Conservation (phyloP, 2,329 filamentous ascomycete genomes). For the Neurospora sp. region DNA sequence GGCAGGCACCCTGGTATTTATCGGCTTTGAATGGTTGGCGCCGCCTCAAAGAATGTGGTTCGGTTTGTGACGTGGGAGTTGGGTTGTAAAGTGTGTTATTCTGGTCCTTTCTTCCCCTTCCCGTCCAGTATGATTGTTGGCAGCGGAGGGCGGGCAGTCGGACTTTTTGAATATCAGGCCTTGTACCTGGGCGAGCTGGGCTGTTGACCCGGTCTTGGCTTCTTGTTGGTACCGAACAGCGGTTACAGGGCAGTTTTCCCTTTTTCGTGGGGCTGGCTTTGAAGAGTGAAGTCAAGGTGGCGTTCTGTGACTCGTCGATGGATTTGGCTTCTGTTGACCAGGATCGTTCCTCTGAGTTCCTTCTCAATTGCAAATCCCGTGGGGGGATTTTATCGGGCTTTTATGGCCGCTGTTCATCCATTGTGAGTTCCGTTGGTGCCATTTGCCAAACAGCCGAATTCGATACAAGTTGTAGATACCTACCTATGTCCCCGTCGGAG, state of each 20-base stretch:
- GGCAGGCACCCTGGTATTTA: neutral
- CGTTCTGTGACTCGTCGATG: neutral
- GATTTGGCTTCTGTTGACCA: neutral
- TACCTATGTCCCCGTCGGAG: neutral
- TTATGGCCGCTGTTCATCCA: neutral
- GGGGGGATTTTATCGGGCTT: neutral
- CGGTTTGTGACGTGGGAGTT: neutral
- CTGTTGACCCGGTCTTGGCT: neutral
- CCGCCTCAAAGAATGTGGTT: neutral
- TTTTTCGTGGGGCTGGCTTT: neutral
- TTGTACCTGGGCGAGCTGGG: neutral
- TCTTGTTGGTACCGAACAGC: neutral
- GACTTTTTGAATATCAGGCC: neutral
- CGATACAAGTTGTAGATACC: neutral
- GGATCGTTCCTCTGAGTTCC: neutral
- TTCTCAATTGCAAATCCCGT: neutral
- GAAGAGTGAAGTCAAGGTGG: neutral
- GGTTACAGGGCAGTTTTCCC: neutral
- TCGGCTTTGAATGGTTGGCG: neutral
- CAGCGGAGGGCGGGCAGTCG: neutral
- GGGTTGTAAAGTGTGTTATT: neutral
- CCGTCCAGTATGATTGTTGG: neutral
- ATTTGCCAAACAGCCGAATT: neutral
- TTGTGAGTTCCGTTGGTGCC: neutral
- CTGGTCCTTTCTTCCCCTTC: neutral